These are phyloP conservation scores for Fusarium xyrophilum DNA, from an alignment of 2,329 filamentous ascomycete species.

Conservation along the genomic window DNA sequence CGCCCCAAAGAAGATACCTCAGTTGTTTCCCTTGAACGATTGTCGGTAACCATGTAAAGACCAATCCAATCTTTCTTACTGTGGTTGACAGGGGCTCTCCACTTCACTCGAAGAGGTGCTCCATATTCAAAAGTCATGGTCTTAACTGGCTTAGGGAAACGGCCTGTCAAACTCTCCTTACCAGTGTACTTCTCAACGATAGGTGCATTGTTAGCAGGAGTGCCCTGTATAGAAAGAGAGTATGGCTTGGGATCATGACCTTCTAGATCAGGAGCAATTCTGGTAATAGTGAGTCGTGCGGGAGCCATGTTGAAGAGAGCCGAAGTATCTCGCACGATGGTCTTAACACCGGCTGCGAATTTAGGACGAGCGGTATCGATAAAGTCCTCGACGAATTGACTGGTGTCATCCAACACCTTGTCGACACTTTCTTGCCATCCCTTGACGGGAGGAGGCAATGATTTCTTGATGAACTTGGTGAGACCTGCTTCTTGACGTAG, in stretches of 20 bases:
- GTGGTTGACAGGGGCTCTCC: slow-evolving; percentile 88
- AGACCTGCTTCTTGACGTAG: slow-evolving; percentile 88
- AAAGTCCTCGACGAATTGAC: slow-evolving; percentile 90
- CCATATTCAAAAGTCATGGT: slow-evolving; percentile 88
- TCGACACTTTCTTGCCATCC: slow-evolving; percentile 88
- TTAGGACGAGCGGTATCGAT: slow-evolving; percentile 85
- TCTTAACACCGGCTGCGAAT: slow-evolving; percentile 83
- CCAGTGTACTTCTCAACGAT: slow-evolving; percentile 68
- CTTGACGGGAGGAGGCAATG: slow-evolving; percentile 81
- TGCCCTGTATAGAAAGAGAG: slow-evolving; percentile 75
- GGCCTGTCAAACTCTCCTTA: slow-evolving; percentile 75
- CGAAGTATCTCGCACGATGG: slow-evolving; percentile 85
- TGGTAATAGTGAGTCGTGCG: slow-evolving; percentile 81
- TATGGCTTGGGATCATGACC: slow-evolving; percentile 83
- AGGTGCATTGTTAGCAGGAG: slow-evolving; percentile 57
- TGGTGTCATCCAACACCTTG: slow-evolving; percentile 82
- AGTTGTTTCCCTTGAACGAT: slow-evolving; percentile 82
- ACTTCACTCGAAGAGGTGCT: slow-evolving; percentile 85
- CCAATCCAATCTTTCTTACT: slow-evolving; percentile 94
- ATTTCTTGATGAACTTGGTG: slow-evolving; percentile 87
- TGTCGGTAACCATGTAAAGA: slow-evolving; percentile 95
- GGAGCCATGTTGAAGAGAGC: slow-evolving; percentile 90
- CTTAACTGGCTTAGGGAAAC: slow-evolving; percentile 73
- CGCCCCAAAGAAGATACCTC: slow-evolving; percentile 85
- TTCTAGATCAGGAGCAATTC: slow-evolving; percentile 78